These are phyloP conservation scores for Candida morakotiae DNA, from an alignment of 805 yeast genomes.

Conservation along the genomic window DNA sequence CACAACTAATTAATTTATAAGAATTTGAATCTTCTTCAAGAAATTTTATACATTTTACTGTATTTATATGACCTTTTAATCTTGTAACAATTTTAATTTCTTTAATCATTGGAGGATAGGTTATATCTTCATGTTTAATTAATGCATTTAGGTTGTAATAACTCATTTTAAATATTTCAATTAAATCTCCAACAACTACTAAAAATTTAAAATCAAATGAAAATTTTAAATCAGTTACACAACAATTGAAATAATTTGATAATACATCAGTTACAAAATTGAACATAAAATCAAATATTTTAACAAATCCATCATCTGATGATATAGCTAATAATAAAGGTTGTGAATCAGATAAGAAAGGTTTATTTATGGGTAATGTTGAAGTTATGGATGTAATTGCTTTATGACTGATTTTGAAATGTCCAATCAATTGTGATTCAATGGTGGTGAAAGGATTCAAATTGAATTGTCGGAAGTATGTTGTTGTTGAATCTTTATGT, in stretches of 20 bases:
- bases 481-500: constrained; percentile 27
- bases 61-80: constrained; percentile 38
- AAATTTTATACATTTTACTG: constrained; percentile 27
- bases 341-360: constrained; percentile 7
- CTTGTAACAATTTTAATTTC: constrained; percentile 33
- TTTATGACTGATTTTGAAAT: constrained; percentile 56
- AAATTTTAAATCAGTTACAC: constrained; percentile 47
- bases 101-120: constrained; percentile 33
- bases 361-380: constrained; percentile 14
- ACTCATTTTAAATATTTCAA: constrained; percentile 36
- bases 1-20: constrained; percentile 35
- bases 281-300: constrained; percentile 49
- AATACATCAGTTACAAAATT: constrained; percentile 45
- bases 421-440: constrained; percentile 38
- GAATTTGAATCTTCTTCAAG: constrained; percentile 16
- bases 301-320: constrained; percentile 60
- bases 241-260: constrained; percentile 63
- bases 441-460: constrained; percentile 22
- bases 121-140: constrained; percentile 33
- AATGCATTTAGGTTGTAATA: constrained; percentile 39
- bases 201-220: constrained; percentile 46
- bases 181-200: constrained; percentile 54
- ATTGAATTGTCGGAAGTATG: constrained; percentile 34
- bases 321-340: constrained; percentile 49
- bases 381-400: constrained; percentile 49